Conservation (phyloP, 352 stramenopile species). For the Pythium graminicola region DNA sequence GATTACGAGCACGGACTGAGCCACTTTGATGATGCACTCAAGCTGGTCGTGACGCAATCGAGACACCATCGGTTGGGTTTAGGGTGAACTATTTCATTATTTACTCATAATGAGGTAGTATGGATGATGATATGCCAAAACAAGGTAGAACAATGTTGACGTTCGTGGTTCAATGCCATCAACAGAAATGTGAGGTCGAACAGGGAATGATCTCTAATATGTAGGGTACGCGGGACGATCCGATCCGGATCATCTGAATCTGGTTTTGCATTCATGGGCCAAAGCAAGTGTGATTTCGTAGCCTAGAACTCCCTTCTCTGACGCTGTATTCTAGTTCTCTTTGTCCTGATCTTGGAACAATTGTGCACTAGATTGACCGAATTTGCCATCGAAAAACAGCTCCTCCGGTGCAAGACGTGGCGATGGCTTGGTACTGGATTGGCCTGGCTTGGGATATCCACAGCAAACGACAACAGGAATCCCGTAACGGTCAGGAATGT, state of each 20-base stretch:
- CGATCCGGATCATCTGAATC: no score
- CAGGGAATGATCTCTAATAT: no score
- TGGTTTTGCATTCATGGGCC: no score
- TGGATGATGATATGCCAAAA: no score
- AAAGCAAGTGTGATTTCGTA: no score
- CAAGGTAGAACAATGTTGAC: background rate
- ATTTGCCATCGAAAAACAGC: constrained; percentile 84
- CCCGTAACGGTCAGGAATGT: constrained; percentile 74
- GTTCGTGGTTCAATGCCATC: no score
- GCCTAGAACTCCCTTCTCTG: background rate
- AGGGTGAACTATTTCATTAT: background rate
- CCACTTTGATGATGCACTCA: constrained; percentile 11
- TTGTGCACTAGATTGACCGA: constrained; percentile 52
- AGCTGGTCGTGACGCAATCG: constrained; percentile 2
- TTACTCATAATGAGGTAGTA: background rate
- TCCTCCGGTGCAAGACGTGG: constrained; percentile 50
- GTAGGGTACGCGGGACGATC: no score
- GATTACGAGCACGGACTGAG: constrained; percentile 7
- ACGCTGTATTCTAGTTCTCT: background rate
- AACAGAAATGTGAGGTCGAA: no score
- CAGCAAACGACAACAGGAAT: constrained; percentile 69
- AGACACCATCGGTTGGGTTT: background rate
- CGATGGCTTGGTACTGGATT: constrained; percentile 22
- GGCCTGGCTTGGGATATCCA: constrained; percentile 40
- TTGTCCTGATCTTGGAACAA: constrained; percentile 36